These are phyloP conservation scores for Nitzschia sp. DNA, from an alignment of 108 stramenopile genomes.

Conservation along the genomic window DNA sequence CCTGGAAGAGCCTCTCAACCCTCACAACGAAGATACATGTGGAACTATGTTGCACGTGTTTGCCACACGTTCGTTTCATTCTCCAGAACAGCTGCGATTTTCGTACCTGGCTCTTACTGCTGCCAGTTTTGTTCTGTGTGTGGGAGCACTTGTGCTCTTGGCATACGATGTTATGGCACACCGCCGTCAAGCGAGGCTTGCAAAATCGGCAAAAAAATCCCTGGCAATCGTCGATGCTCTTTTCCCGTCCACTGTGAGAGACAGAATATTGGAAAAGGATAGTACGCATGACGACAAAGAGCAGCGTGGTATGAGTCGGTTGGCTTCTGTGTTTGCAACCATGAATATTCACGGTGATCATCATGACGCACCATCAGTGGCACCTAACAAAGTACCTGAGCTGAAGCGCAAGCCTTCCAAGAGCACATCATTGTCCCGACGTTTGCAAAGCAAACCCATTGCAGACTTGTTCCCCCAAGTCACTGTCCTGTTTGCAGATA, in stretches of 20 bases:
- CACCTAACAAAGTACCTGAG: background rate
- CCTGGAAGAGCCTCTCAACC: conserved; percentile 2
- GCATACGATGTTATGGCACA: conserved; percentile 13
- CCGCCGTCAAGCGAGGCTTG: conserved; percentile 26
- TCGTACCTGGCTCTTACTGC: background rate
- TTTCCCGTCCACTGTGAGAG: conserved; percentile 46
- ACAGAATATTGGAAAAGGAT: conserved; percentile 39
- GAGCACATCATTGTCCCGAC: background rate
- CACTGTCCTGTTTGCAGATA: conserved; percentile 23
- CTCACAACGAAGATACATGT: background rate
- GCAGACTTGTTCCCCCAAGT: conserved; percentile 19
- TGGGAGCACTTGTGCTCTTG: conserved; percentile 8
- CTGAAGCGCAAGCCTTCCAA: background rate
- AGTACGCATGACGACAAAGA: background rate
- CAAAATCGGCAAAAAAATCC: conserved; percentile 28
- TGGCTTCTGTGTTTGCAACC: conserved; percentile 7
- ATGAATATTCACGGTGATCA: background rate
- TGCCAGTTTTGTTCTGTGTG: background rate
- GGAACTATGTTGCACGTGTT: conserved; percentile 4
- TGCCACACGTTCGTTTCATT: background rate
- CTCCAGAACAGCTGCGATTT: background rate
- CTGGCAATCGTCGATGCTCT: conserved; percentile 37
- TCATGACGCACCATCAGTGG: background rate
- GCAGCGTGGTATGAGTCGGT: background rate
- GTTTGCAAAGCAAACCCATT: conserved; percentile 11